Percentiles rank a stretch among this genome's conserved stretches.
phyloP scores from a whole-genome alignment of 2,329 filamentous ascomycete species.

The Celoporthe dispersa region DNA sequence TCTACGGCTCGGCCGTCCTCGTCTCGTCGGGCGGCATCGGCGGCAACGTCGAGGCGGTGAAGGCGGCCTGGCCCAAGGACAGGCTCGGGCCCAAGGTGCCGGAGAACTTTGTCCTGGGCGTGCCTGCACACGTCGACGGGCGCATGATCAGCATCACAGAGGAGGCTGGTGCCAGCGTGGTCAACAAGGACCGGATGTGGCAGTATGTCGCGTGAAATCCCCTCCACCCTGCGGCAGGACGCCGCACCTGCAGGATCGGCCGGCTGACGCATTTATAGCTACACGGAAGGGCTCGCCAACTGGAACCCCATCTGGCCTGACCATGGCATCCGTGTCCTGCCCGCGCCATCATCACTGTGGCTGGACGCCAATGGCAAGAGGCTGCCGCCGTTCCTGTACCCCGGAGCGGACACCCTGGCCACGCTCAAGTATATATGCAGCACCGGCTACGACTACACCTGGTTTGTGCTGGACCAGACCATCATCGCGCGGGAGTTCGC shows the following conservation, averaged over 20 bases:
- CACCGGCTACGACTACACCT: conserved; percentile 66
- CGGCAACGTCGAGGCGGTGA: conserved; percentile 63
- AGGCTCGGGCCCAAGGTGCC: conserved; percentile 61
- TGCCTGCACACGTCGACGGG: conserved; percentile 67
- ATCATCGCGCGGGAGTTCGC: conserved; percentile 67
- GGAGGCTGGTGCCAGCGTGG: conserved; percentile 54
- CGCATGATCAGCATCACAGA: conserved; percentile 64
- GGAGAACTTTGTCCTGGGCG: conserved; percentile 61
- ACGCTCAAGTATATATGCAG: conserved; percentile 63
- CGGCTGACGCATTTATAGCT: too few relatives aligned
- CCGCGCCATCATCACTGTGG: conserved; percentile 66
- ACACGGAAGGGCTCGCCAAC: conserved; percentile 65
- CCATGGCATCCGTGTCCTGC: conserved; percentile 65
- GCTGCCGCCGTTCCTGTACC: conserved; percentile 60
- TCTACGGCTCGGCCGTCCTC: conserved; percentile 56
- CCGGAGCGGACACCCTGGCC: conserved; percentile 60
- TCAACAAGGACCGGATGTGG: conserved; percentile 69
- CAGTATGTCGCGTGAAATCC: conserved; percentile 43
- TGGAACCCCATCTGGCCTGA: conserved; percentile 66
- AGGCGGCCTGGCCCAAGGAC: conserved; percentile 60
- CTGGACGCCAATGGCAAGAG: conserved; percentile 64
- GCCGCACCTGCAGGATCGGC: background rate
- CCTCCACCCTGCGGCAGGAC: background rate
- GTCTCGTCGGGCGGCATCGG: conserved; percentile 64
- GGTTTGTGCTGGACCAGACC: conserved; percentile 63